These are phyloP conservation scores for Prosopis cineraria DNA, from an alignment of 306 rosid genomes.

Conservation along the genomic window DNA sequence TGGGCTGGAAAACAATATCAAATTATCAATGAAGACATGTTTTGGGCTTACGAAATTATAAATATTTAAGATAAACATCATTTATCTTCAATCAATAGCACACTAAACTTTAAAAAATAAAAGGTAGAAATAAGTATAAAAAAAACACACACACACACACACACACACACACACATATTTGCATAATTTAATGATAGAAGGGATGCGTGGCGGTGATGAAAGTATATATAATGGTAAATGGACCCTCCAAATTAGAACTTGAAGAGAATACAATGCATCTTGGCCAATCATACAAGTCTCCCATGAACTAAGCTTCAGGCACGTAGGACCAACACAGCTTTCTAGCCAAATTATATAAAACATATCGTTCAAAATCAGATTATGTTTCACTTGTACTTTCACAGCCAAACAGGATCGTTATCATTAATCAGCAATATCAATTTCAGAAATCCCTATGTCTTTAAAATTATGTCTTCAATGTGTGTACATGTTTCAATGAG, in stretches of 20 bases:
- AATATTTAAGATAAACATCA: too few species aligned
- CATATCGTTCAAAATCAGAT: not conserved
- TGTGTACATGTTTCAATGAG: too few species aligned
- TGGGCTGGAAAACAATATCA: too few species aligned
- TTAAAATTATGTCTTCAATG: not conserved
- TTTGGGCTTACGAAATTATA: too few species aligned
- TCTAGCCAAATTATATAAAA: not conserved
- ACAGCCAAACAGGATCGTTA: not conserved
- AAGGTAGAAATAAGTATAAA: not conserved
- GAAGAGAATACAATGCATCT: not conserved
- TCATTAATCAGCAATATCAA: not conserved
- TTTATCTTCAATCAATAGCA: not conserved
- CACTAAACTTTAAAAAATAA: not conserved
- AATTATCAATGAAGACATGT: too few species aligned
- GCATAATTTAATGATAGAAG: not conserved
- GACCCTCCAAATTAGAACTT: conserved; percentile 20
- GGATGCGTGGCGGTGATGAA: not conserved
- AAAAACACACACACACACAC: too few species aligned
- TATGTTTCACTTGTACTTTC: not conserved
- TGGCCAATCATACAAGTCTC: conserved; percentile 12
- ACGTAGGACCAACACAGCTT: conserved; percentile 19
- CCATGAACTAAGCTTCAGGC: conserved; percentile 10
- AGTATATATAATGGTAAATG: not conserved
- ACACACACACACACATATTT: too few species aligned
- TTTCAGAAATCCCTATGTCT: too few species aligned